These are phyloP conservation scores for Hansfordia pulvinata DNA, from an alignment of 2,329 filamentous ascomycete species.

Conservation along the genomic window DNA sequence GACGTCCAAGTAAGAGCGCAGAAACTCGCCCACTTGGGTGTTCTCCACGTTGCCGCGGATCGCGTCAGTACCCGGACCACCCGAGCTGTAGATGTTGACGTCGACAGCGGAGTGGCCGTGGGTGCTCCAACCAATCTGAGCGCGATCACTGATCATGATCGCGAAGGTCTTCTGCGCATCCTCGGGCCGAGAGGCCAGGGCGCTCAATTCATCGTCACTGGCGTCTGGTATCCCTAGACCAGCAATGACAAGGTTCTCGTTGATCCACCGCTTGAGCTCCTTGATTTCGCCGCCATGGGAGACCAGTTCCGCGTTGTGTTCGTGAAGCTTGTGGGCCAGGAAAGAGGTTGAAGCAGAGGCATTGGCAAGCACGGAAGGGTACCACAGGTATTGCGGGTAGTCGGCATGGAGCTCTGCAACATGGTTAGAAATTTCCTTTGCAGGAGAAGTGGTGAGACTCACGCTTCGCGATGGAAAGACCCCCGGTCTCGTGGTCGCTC, in stretches of 20 bases:
- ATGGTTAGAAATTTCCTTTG: conserved; percentile 19
- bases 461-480: conserved; percentile 70
- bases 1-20: conserved; percentile 65
- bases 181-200: conserved; percentile 44
- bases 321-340: conserved; percentile 46
- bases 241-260: conserved; percentile 48
- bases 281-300: conserved; percentile 15
- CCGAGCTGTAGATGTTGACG: conserved; percentile 88
- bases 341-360: conserved; percentile 69
- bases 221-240: conserved; percentile 69
- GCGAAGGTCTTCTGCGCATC: conserved; percentile 50
- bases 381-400: conserved; percentile 57
- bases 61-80: conserved; percentile 46
- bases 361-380: conserved; percentile 61
- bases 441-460: conserved; percentile 16
- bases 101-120: conserved; percentile 91
- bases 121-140: conserved; percentile 86
- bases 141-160: conserved; percentile 74
- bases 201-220: conserved; percentile 54
- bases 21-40: conserved; percentile 75
- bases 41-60: conserved; percentile 88
- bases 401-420: conserved; percentile 33
- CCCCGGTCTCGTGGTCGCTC: conserved; percentile 93
- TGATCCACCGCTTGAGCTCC: conserved; percentile 50
- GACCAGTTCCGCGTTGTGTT: conserved; percentile 32